Conservation (phyloP, 306 rosid genomes). For the Dryas drummondii region DNA sequence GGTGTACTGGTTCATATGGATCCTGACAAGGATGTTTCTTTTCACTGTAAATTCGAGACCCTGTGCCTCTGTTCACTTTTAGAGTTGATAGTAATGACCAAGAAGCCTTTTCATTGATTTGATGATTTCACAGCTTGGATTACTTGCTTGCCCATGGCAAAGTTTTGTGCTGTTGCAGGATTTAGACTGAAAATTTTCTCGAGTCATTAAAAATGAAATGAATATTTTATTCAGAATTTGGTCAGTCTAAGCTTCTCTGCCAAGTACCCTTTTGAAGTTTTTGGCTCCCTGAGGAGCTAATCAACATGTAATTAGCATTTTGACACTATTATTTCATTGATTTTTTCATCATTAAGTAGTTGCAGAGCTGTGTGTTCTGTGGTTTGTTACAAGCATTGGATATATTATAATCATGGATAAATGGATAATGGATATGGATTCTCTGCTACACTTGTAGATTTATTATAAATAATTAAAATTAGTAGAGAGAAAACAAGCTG, state of each 20-base stretch:
- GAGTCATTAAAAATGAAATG: constrained; percentile 32
- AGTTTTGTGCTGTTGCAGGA: constrained; percentile 54
- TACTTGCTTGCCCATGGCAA: constrained; percentile 31
- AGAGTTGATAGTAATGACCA: constrained; percentile 57
- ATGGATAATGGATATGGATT: no score
- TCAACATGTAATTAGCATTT: constrained; percentile 37
- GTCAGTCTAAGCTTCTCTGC: constrained; percentile 8
- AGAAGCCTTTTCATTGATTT: constrained; percentile 56
- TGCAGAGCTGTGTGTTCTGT: background rate
- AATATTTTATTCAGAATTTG: constrained; percentile 36
- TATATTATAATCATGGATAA: background rate
- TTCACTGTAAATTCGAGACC: constrained; percentile 84
- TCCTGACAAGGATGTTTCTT: constrained; percentile 48
- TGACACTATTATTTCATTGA: constrained; percentile 11
- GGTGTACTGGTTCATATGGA: constrained; percentile 69
- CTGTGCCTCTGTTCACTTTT: constrained; percentile 81
- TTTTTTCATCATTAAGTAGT: background rate
- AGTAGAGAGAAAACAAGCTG: no score
- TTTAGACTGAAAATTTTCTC: constrained; percentile 36
- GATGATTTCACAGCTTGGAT: constrained; percentile 45
- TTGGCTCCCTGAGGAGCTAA: constrained; percentile 18
- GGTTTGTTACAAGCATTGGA: background rate
- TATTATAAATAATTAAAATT: no score
- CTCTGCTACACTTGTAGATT: no score
- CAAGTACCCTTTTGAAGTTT: constrained; percentile 14